These are phyloP conservation scores for Lasiodiplodia gonubiensis DNA, from an alignment of 2,329 filamentous ascomycete genomes.

Conservation along the genomic window DNA sequence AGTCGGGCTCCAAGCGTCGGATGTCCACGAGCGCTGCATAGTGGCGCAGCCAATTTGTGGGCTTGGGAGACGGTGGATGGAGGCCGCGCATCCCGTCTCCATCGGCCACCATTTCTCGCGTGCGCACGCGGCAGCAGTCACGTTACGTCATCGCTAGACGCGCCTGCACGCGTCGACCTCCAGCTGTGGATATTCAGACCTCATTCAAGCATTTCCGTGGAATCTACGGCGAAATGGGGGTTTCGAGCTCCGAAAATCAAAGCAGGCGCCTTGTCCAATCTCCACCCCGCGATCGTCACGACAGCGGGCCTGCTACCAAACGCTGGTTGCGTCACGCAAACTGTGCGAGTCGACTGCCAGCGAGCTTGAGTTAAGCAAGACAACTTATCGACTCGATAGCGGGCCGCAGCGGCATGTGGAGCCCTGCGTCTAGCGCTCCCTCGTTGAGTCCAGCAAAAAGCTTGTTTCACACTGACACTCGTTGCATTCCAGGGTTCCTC, in stretches of 20 bases:
- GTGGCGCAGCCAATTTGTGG: conserved; percentile 11
- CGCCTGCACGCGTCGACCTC: conserved; percentile 3
- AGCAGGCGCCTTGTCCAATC: too few species aligned
- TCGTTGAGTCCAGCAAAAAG: not conserved
- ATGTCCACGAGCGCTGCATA: conserved; percentile 12
- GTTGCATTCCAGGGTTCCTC: not conserved
- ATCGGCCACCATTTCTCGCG: conserved; percentile 3
- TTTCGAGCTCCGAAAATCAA: too few species aligned
- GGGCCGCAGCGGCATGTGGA: not conserved
- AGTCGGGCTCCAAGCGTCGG: conserved; percentile 1
- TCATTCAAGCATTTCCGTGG: too few species aligned
- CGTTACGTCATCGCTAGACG: conserved; percentile 8
- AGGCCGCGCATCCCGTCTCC: conserved; percentile 4
- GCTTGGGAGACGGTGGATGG: conserved; percentile 11
- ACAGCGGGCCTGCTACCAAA: too few species aligned
- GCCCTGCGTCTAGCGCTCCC: conserved; percentile 3
- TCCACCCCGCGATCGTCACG: too few species aligned
- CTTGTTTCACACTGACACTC: not conserved
- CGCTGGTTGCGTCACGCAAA: too few species aligned
- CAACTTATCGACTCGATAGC: not conserved
- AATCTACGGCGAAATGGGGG: too few species aligned
- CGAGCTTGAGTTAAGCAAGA: too few species aligned
- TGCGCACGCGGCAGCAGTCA: not conserved
- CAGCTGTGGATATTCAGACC: not conserved
- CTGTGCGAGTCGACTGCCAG: too few species aligned